A percentile compares a stretch with the other conserved stretches of the same genome.
These are phyloP conservation scores for Cupressus sempervirens DNA, from an alignment of 75 land plant species.

Conservation along the genomic window DNA sequence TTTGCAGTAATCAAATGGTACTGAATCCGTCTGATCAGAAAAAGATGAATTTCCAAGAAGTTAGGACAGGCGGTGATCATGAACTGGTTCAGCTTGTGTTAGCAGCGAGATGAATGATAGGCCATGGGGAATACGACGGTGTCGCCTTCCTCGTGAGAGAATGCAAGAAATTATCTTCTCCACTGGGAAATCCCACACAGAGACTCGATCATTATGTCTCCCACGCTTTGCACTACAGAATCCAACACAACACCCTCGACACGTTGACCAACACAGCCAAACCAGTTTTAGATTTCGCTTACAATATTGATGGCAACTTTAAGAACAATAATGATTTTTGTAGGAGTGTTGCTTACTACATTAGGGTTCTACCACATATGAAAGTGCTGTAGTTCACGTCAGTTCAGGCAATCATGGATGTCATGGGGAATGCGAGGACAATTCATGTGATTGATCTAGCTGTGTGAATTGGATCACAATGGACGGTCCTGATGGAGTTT, in stretches of 20 bases:
- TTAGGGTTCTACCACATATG: background rate
- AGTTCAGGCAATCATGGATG: slow-evolving; percentile 23
- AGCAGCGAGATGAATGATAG: background rate
- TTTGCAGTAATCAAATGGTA: too few species aligned
- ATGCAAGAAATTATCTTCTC: slow-evolving; percentile 9
- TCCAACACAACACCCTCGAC: background rate
- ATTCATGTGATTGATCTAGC: slow-evolving; percentile 23
- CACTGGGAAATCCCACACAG: slow-evolving; percentile 1
- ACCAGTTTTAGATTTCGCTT: background rate
- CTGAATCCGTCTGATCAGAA: too few species aligned
- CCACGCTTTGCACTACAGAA: background rate
- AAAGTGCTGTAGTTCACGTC: slow-evolving; percentile 13
- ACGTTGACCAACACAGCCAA: background rate
- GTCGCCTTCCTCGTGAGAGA: background rate
- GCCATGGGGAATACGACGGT: background rate
- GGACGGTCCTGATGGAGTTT: slow-evolving; percentile 18
- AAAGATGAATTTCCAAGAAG: too few species aligned
- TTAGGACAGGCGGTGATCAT: too few species aligned
- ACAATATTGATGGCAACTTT: background rate
- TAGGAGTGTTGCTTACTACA: background rate
- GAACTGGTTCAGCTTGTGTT: slow-evolving; percentile 3
- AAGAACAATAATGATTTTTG: background rate
- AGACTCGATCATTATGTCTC: slow-evolving; percentile 10
- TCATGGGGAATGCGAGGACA: slow-evolving; percentile 1
- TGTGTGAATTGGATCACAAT: slow-evolving; percentile 22